Evolutionary conservation across 2,329 filamentous ascomycete species (phyloP), one percentile per base, ranked within the genome.

Genomic region (Xylaria sp.): DNA sequence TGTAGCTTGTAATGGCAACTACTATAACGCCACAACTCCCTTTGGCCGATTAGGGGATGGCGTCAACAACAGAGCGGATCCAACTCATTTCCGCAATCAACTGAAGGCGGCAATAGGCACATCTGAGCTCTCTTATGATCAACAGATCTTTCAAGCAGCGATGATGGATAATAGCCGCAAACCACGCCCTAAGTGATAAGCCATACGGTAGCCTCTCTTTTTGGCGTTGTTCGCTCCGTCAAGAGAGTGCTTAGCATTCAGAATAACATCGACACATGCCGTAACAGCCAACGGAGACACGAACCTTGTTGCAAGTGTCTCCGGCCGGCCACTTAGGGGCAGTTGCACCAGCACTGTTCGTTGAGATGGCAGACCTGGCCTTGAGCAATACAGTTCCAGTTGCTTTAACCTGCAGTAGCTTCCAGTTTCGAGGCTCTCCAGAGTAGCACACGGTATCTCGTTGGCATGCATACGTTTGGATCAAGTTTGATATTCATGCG

Each of bases 41-140:
- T 74, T 72, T 48, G 68, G 71, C 10, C 66, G 68, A 27, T 58
- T 68, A 3, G 68, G 68, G 10, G 52, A 62, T 7, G 68, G 67
- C 4, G 38, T 65, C 21, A 72, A 69, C 44, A 71, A 70, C 37
- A 55, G 66, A 23, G 66, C 68, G 7, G 68, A 70, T 25, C 66
- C 69, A 5, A 67, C 69, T 2, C 70, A 70, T 58, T 72, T 73
- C 54, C 68, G 68, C 27, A 72, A 73, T 29, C 67, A 70, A 41
- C 66, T 71, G 17, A 68, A 66, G 43, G 63, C 61, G n/a, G 47
- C 56, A 8, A 54, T 65, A 40, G 68, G 67, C 33, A 62, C 60
- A 7, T 64, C 64, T 11, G 61, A 68, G 19, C 61, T 66, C 11
- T 51, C 69, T 4, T 72, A 72, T 31, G 69, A 73, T 47, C 64